Conservation (phyloP, 1,284 basidiomycete species). For the Schizopora paradoxa region DNA sequence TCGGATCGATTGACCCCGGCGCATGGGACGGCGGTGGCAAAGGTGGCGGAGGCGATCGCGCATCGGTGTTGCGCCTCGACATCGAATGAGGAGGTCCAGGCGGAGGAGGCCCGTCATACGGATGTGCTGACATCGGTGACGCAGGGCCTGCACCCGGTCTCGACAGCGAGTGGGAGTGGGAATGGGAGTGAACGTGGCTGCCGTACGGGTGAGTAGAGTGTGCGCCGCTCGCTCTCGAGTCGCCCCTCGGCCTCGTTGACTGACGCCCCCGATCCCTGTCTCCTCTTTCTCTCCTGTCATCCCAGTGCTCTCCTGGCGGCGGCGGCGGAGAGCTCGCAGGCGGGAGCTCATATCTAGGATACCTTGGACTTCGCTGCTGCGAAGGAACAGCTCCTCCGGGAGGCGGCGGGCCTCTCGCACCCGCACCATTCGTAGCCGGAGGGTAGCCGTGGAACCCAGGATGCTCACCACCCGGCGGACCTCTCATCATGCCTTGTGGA, state of each 20-base stretch:
- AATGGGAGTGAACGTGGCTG: constrained; percentile 9
- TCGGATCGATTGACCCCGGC: constrained; percentile 4
- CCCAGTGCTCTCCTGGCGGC: constrained; percentile 49
- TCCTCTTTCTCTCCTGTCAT: constrained; percentile 33
- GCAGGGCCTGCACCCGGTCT: too few relatives aligned
- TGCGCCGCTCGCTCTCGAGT: constrained; percentile 3
- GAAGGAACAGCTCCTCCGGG: constrained; percentile 38
- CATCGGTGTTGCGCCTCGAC: constrained; percentile 6
- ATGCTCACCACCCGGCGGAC: constrained; percentile 4
- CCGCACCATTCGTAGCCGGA: constrained; percentile 36
- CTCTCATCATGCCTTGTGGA: constrained; percentile 4
- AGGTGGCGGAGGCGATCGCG: constrained; percentile 2
- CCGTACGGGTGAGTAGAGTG: not conserved
- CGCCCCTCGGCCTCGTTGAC: constrained; percentile 6
- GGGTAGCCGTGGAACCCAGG: constrained; percentile 4
- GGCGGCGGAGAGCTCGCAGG: constrained; percentile 19
- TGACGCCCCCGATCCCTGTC: constrained; percentile 3
- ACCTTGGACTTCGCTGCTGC: constrained; percentile 53
- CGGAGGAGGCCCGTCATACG: constrained; percentile 9
- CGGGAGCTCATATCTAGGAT: constrained; percentile 38
- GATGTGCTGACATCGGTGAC: constrained; percentile 14
- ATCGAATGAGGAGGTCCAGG: constrained; percentile 3
- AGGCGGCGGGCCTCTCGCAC: constrained; percentile 30
- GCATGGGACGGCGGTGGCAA: not conserved
- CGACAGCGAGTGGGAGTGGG: too few relatives aligned